Percentiles rank a stretch among this genome's conserved stretches.
phyloP scores from a whole-genome alignment of 1,284 basidiomycete genomes.

The Rhodotorula sp. region DNA sequence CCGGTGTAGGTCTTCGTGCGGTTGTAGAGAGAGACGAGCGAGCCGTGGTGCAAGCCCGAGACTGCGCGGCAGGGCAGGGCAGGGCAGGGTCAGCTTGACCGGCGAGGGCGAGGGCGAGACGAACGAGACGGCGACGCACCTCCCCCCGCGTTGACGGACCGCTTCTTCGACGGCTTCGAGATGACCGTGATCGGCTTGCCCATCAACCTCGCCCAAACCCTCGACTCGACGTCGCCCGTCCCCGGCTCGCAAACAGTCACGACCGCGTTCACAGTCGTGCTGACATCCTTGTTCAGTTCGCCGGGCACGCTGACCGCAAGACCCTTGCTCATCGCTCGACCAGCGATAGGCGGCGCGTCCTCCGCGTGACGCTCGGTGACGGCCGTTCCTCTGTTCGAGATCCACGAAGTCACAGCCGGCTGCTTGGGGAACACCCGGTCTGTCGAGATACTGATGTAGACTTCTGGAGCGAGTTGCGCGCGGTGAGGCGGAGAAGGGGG shows the following conservation, averaged over 20 bases:
- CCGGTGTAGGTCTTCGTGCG: conserved; percentile 77
- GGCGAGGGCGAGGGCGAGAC: not conserved
- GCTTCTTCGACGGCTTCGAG: conserved; percentile 67
- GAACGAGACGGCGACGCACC: not conserved
- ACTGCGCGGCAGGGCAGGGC: no score
- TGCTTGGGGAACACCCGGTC: conserved; percentile 78
- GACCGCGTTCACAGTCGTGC: conserved; percentile 16
- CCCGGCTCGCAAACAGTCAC: conserved; percentile 84
- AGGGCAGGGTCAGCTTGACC: not conserved
- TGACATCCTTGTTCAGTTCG: conserved; percentile 24
- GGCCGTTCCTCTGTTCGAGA: conserved; percentile 70
- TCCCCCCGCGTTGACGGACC: conserved; percentile 63
- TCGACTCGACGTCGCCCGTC: conserved; percentile 69
- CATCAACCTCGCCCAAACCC: conserved; percentile 75
- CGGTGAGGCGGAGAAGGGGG: conserved; percentile 55
- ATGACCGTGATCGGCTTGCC: conserved; percentile 95
- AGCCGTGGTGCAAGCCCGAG: conserved; percentile 94
- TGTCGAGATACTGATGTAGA: conserved; percentile 86
- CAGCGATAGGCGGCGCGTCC: conserved; percentile 49
- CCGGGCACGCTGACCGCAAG: conserved; percentile 69
- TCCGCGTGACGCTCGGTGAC: conserved; percentile 63
- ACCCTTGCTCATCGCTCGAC: conserved; percentile 83
- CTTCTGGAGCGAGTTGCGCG: conserved; percentile 71
- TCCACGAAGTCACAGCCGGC: conserved; percentile 65
- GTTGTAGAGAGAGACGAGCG: conserved; percentile 92